Conservation (phyloP, 2,329 filamentous ascomycete species). For the Epichloe bromicola region DNA sequence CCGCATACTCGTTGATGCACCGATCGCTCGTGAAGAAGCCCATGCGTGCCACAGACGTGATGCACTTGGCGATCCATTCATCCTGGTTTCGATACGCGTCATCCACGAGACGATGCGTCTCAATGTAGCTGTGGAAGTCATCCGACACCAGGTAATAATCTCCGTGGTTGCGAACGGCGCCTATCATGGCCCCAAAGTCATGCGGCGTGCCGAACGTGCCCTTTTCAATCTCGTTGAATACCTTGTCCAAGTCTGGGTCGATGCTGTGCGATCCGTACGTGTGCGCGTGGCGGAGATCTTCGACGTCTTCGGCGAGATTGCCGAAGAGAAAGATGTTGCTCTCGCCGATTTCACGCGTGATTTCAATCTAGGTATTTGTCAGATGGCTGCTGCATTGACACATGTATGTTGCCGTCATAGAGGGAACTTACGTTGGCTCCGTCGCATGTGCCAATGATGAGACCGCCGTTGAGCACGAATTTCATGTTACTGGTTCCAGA, state of each 20-base stretch:
- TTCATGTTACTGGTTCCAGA: slow-evolving; percentile 98
- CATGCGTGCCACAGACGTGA: slow-evolving; percentile 82
- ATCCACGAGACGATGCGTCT: slow-evolving; percentile 84
- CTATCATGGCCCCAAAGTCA: slow-evolving; percentile 71
- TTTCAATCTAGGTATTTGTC: slow-evolving; percentile 54
- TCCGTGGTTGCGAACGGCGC: slow-evolving; percentile 79
- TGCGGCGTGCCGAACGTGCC: slow-evolving; percentile 69
- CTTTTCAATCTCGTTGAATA: slow-evolving; percentile 71
- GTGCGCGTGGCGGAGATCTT: slow-evolving; percentile 85
- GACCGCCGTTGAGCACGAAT: slow-evolving; percentile 90
- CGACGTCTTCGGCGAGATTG: slow-evolving; percentile 89
- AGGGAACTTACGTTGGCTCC: slow-evolving; percentile 74
- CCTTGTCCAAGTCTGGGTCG: slow-evolving; percentile 62
- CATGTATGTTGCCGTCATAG: neutral
- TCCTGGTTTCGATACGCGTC: slow-evolving; percentile 86
- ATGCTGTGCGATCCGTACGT: slow-evolving; percentile 69
- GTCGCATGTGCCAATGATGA: slow-evolving; percentile 96
- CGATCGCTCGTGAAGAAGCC: slow-evolving; percentile 94
- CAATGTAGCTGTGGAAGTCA: slow-evolving; percentile 89
- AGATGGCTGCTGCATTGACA: neutral
- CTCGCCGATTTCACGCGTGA: slow-evolving; percentile 91
- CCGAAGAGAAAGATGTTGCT: slow-evolving; percentile 98
- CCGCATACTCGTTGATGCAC: slow-evolving; percentile 95
- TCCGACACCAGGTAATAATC: slow-evolving; percentile 98
- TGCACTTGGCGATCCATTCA: slow-evolving; percentile 83